Base-by-base conservation (phyloP, 2,329 filamentous ascomycete genomes). In the Orbilia blumenaviensis region DNA sequence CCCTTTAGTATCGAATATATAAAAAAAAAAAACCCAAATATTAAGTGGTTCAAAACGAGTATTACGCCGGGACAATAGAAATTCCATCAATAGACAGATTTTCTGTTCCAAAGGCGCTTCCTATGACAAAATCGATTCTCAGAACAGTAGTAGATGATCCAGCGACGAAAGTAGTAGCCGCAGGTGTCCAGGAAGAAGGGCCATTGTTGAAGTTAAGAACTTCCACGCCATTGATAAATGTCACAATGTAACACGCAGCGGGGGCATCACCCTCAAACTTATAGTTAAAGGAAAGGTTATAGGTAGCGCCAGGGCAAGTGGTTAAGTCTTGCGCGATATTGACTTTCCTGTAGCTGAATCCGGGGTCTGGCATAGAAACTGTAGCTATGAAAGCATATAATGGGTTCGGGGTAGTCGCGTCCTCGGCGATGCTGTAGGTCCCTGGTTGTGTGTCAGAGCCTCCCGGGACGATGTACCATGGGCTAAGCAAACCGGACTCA, bases 311-410 rank as follows among this genome's bases (percentile, higher is more conserved):
- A 38, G 34, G 36, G 64, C 50, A 67, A 29, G 64, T 67, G 25
- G 50, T 38, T 27, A 67, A 50, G 41, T 58, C 23, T 27, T 67
- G 64, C n/a, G 41, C 64, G 38, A 67, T 25, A 3, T 48, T 58
- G 23, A 67, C 50, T 25, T 67, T 67, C 21, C 16, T 48, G 3
- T 44, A 36, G 62, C 38, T 34, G 58, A 34, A 34, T 34, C 2
- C 32, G 14, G 8, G 3, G 29, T 3, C 16, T 23, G 58, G 41
- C 21, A 1, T 42, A 1, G 18, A 56, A 18, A 44, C 2, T 10
- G 18, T 42, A 14, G 10, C 18, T 12, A 34, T 44, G 41, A 44
- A 44, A n/a, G n/a, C n/a, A n/a, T n/a, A n/a, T n/a, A n/a, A n/a
- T n/a, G n/a, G n/a, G n/a, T 44, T 23, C 18, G 41, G 18, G 3